Base-by-base conservation (phyloP, 108 stramenopile genomes). In the Epithemia pelagica region DNA sequence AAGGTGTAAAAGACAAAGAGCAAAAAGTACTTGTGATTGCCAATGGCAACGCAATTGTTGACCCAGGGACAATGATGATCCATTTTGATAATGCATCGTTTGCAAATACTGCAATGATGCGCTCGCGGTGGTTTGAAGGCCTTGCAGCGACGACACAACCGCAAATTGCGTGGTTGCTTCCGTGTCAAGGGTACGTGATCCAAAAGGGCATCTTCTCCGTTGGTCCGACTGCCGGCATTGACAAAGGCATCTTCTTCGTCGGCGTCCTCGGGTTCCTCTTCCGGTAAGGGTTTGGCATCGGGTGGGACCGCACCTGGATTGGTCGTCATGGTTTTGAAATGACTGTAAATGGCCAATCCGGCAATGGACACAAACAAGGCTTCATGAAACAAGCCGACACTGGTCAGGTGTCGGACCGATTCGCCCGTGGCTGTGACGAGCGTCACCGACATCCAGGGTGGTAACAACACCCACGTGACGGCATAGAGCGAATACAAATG, bases 11-110 rank as follows among this genome's bases (percentile, higher is more conserved):
- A 87, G 56, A 97, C 79, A 80, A 99, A 99, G 20, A 98, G 80
- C 53, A 99, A 62, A 82, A 99, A 99, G 73, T 95, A 96, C 82
- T 99, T 99, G 90, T 99, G 97, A 76, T 99, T 99, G 46, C 94
- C 90, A 62, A 97, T 89, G 53, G 96, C 99, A 22, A 99, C 95
- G 80, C 97, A 97, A 79, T 99, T 99, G 84, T 98, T 99, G 37
- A 98, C 95, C 89, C 90, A 91, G 10, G 89, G 86, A 78, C 97
- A 98, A 68, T 90, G 85, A 84, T 89, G 95, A 71, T 95, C 95
- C 91, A 95, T 92, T 76, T 95, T 92, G 64, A 95, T 83, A 31
- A 95, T 88, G 69, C 95, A 95, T 61, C 95, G 69, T 28, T 79
- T 76, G 78, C 94, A 95, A n/a, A 95, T 79, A 65, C 84, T 84